Evolutionary conservation across 805 yeast species (phyloP).

Genomic region (Metschnikowia kunwiensis): DNA sequence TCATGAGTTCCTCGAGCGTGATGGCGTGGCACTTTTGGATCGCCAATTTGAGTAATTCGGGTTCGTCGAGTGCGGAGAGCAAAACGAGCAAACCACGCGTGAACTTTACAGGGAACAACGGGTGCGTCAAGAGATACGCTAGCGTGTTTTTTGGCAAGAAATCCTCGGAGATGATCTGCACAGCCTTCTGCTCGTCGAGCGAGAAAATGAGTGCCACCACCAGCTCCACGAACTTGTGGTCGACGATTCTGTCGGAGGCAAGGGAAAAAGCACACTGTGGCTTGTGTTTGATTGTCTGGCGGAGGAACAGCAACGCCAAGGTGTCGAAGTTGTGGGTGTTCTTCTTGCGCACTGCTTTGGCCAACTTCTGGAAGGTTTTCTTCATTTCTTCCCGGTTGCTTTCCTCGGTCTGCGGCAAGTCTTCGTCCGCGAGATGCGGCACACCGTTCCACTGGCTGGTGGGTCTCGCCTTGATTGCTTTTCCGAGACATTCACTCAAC

Average conservation of each 20-base stretch:
- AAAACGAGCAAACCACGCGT: conserved; percentile 56
- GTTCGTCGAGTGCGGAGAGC: conserved; percentile 38
- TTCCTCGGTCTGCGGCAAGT: conserved; percentile 19
- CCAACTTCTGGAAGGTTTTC: conserved; percentile 18
- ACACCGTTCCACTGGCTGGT: conserved; percentile 25
- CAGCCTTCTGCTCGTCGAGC: conserved; percentile 17
- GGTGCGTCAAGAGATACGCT: conserved; percentile 80
- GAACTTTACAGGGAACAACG: conserved; percentile 67
- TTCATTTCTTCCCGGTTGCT: conserved; percentile 15
- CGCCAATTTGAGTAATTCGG: conserved; percentile 75
- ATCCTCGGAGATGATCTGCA: conserved; percentile 24
- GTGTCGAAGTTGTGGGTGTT: conserved; percentile 19
- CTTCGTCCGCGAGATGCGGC: conserved; percentile 22
- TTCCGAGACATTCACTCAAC: conserved; percentile 68
- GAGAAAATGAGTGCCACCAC: conserved; percentile 44
- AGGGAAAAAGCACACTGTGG: conserved; percentile 31
- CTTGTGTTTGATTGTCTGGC: neutral
- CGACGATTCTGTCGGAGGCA: conserved; percentile 65
- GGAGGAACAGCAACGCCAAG: conserved; percentile 25
- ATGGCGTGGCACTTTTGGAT: conserved; percentile 74
- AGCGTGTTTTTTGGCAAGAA: conserved; percentile 57
- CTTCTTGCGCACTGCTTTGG: conserved; percentile 4
- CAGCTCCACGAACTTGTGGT: conserved; percentile 49
- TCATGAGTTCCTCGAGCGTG: conserved; percentile 58
- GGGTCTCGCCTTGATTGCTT: conserved; percentile 36